A percentile compares a stretch with the other conserved stretches of the same genome.
Conservation (phyloP, 2,329 filamentous ascomycete genomes). For the Coccinonectria pachysandricola region DNA sequence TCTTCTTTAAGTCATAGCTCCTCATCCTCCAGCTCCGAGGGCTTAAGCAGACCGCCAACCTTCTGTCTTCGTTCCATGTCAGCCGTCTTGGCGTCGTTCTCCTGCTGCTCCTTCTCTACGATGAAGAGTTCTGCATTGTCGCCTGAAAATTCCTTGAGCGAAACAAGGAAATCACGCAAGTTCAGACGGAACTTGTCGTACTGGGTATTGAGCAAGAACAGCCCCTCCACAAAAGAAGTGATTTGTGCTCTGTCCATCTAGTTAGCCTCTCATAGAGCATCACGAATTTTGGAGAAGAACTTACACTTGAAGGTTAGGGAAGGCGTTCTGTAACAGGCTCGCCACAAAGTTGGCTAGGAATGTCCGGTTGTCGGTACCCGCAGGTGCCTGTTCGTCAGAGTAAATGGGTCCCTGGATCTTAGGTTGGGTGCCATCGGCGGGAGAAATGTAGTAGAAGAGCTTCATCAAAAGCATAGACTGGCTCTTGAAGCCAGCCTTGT, state of each 20-base stretch:
- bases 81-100: conserved; percentile 72
- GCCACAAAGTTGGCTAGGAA: conserved; percentile 85
- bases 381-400: conserved; percentile 66
- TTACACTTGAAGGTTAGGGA: conserved; percentile 84
- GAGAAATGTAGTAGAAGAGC: conserved; percentile 92
- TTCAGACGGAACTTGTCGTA: conserved; percentile 93
- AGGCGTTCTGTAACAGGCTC: conserved; percentile 76
- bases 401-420: conserved; percentile 94
- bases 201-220: conserved; percentile 82
- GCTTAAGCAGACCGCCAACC: conserved; percentile 91
- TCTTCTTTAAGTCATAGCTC: conserved; percentile 77
- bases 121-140: conserved; percentile 91
- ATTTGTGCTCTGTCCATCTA: conserved; percentile 60
- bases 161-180: conserved; percentile 92
- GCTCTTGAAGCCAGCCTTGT: conserved; percentile 98
- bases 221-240: conserved; percentile 74
- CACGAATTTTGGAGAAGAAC: too few species aligned
- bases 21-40: conserved; percentile 88
- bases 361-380: conserved; percentile 79
- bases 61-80: conserved; percentile 90
- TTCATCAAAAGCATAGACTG: conserved; percentile 88
- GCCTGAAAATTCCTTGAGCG: conserved; percentile 89
- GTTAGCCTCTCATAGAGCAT: too few species aligned
- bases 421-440: conserved; percentile 53
- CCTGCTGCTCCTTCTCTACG: conserved; percentile 89